Base-by-base conservation (phyloP, 768 basidiomycete species). In the Cystofilobasidium macerans region DNA sequence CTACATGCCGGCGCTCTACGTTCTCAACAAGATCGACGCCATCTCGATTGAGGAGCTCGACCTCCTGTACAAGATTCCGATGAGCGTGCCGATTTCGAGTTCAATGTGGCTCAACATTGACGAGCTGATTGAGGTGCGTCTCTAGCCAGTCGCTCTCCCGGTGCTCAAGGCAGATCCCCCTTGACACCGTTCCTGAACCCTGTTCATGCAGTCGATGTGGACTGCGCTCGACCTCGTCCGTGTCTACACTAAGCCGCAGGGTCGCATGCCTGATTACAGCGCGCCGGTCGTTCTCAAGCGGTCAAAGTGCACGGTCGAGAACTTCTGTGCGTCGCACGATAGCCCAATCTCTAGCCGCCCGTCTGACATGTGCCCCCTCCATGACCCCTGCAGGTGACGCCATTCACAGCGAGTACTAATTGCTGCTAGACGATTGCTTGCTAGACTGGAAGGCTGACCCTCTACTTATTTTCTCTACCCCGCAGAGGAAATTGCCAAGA, bases 41-140 rank as follows among this genome's bases (percentile, higher is more conserved):
- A 98, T 97, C 72, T 93, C 90, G 62, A 95, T 98, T 76, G 94
- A 98, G 75, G 94, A 98, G 77, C 83, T 98, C 30, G 94, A 97
- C 76, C 82, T 94, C 64, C 77, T 94, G 80, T 91, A 71, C 71
- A 89, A 90, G 77, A 99, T 99, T 67, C 95, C 95, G 3, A 82
- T 89, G 76, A 91, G 89, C 51, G 94, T 98, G 12, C 95, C 95
- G 4, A 81, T 99, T 74, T 66, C 53, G 40, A 95, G 90, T 3
- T 83, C 83, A 69, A 86, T 92, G 72, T 98, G 95, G 95, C 80
- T 95, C 71, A 98, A 98, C 77, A 79, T 99, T 71, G 95, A 98
- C 75, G 95, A 99, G 74, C 81, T 99, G 57, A 83, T 88, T 62
- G 85, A 88, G 33, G 65, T 68, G 9, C 3, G 59, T 64, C 22